phyloP scores from a whole-genome alignment of 2,329 filamentous ascomycete genomes.

The Talaromyces marneffei region DNA sequence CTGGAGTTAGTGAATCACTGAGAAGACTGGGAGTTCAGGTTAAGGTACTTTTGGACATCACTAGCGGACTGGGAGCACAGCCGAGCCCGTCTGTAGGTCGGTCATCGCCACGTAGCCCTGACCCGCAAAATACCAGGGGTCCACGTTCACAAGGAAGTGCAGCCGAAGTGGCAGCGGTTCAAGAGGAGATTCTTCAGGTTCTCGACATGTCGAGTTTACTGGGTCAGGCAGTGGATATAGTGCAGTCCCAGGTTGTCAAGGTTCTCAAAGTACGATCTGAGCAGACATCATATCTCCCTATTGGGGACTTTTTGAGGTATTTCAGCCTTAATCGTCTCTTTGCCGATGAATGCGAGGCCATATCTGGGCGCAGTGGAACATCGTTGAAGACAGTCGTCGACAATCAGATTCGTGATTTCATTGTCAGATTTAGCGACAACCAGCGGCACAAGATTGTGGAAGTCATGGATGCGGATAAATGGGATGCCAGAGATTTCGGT shows the following conservation, averaged over 20 bases:
- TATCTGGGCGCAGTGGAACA: conserved; percentile 56
- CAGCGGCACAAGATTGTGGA: conserved; percentile 54
- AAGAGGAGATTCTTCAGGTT: conserved; percentile 58
- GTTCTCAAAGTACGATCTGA: conserved; percentile 60
- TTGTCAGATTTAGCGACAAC: conserved; percentile 51
- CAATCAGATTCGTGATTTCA: conserved; percentile 57
- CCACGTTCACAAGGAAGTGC: conserved; percentile 23
- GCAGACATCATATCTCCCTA: conserved; percentile 50
- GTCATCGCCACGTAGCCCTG: conserved; percentile 47
- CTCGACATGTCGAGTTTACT: conserved; percentile 61
- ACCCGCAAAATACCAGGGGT: conserved; percentile 39
- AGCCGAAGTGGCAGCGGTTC: conserved; percentile 28
- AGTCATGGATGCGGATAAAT: conserved; percentile 56
- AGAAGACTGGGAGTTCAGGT: conserved; percentile 82
- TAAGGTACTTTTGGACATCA: conserved; percentile 91
- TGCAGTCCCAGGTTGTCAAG: conserved; percentile 59
- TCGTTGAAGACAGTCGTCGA: conserved; percentile 57
- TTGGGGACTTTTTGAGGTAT: conserved; percentile 56
- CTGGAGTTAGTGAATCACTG: conserved; percentile 78
- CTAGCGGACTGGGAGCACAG: conserved; percentile 53
- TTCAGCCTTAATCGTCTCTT: conserved; percentile 60
- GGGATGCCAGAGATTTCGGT: conserved; percentile 60
- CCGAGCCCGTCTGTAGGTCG: conserved; percentile 28
- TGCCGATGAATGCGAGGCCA: conserved; percentile 61
- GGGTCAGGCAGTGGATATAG: conserved; percentile 61